Evolutionary conservation across 148 eudicot genomes (phyloP), one percentile per base, ranked within the genome.

Genomic region (Persicaria maculosa): DNA sequence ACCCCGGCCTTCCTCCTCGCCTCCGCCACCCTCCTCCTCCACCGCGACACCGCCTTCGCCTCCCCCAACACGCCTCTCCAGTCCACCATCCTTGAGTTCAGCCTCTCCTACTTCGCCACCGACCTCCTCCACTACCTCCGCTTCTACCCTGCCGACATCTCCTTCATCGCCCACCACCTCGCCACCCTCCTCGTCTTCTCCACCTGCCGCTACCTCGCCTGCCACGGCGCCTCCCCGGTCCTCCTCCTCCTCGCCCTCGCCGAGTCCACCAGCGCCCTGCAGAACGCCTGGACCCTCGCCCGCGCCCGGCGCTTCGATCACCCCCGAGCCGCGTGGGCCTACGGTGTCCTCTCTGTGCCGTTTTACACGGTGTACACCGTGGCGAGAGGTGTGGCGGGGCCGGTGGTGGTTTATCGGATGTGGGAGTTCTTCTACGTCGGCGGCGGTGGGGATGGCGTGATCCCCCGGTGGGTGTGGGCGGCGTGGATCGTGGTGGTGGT

Each of bases 261-360:
- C 1, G 97, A 92, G 79, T 76, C 85, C 9, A 90, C 93, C 4
- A 92, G 97, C 79, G 77, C 87, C 48, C 78, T 88, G 71, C 97
- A 92, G 79, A 92, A 92, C 74, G 68, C 86, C 0, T 92, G 97
- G 97, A 92, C 97, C 4, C 71, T 92, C 10, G 93, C 93, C 0
- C 72, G 81, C 44, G 88, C 88, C 0, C 71, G 87, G 74, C 81
- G 82, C 54, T 70, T 5, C 9, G 91, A 92, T 47, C 47, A 54
- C 44, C 65, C 74, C 9, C 54, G 85, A 40, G 97, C 97, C 1
- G 86, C 78, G 1, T 81, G 77, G 55, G 83, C 87, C 67, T 87
- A 79, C 47, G 74, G 44, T 0, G 22, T 81, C 40, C 70, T 88
- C 75, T 85, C 89, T 1, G 82, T 79, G 75, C 97, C 97, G 15